Evolutionary conservation across 129 eudicot species (phyloP).

Genomic region (Daucus carota): DH1_v3.0 NC_030381.2:3800001-3800500

Average conservation of each 20-base stretch:
- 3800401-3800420: not conserved
- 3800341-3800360: not conserved
- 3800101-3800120: not conserved
- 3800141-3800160: constrained; percentile 3
- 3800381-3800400: not conserved
- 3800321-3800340: not conserved
- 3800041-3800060: not conserved
- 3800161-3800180: constrained; percentile 7
- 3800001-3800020: not conserved
- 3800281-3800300: not conserved
- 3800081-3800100: not conserved
- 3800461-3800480: not conserved
- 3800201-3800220: not conserved
- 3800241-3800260: not conserved
- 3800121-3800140: not conserved
- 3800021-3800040: not conserved
- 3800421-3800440: not conserved
- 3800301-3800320: not conserved
- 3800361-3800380: not conserved
- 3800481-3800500: not conserved
- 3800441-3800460: not conserved
- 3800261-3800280: not conserved
- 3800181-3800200: not conserved
- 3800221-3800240: not conserved
- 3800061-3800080: not conserved